Evolutionary conservation across 768 basidiomycete species (phyloP), one percentile per base, ranked within the genome.

Genomic region (Pulveroboletus frians): DNA sequence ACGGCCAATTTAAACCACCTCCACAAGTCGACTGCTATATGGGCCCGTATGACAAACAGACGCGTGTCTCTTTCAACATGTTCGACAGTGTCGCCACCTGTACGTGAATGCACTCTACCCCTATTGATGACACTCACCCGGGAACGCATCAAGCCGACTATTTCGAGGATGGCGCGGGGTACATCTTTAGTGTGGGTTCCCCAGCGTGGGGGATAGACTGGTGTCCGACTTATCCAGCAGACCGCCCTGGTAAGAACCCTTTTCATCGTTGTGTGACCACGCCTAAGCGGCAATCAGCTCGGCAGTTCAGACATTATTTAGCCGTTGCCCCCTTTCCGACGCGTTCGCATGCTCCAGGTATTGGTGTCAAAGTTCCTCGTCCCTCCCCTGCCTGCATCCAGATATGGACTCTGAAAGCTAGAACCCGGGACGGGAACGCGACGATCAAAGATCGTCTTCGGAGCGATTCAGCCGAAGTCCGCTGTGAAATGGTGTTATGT

Each of bases 191-290:
- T 53, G 85, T 88, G 0, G 96, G 96, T 6, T 88, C 85, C 3
- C 87, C 91, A 0, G 86, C 90, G n/a, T 91, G 88, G 84, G 90
- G 83, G 3, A 61, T 95, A 31, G 92, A 94, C 55, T 98, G 94
- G 94, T 93, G 92, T 65, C 95, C 96, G 3, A 80, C 84, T 20
- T 76, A 85, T 52, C 67, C 73, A 18, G 70, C 75, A 31, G 81
- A 83, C 42, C 74, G 81, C 34, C 53, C 69, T 41, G 62, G 88
- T 88, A 57, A 56, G 75, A 2, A 39, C 3, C 1, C 11, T 23
- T 23, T 17, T 21, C 5, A 5, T 40, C 11, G 11, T 30, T 17
- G 18, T 6, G 15, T 34, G 29, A 18, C 8, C 35, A 45, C 43
- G 32, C 36, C 56, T 46, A 30, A 32, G 37, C 21, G 3, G 10